Percentiles rank a stretch among this genome's conserved stretches.
phyloP scores from a whole-genome alignment of 2,329 filamentous ascomycete genomes.

The Curvularia spicifera region DNA sequence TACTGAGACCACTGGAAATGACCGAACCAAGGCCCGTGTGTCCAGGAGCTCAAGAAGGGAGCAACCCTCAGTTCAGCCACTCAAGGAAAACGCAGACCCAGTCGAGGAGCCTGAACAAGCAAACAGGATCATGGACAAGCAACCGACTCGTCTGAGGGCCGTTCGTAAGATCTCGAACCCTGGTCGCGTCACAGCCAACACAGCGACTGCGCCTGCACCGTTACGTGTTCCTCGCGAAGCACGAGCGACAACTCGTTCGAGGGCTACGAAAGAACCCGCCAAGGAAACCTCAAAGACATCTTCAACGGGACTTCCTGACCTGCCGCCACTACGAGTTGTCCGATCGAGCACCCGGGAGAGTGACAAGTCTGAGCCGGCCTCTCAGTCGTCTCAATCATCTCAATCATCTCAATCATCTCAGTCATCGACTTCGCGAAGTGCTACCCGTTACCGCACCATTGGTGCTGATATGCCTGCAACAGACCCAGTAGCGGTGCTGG shows the following conservation, averaged over 20 bases:
- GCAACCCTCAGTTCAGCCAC: slow-evolving; percentile 34
- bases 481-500: slow-evolving; percentile 55
- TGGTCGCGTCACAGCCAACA: slow-evolving; percentile 39
- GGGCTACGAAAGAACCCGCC: slow-evolving; percentile 32
- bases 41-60: slow-evolving; percentile 32
- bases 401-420: too few species aligned
- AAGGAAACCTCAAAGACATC: slow-evolving; percentile 30
- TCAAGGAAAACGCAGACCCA: slow-evolving; percentile 50
- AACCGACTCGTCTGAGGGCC: slow-evolving; percentile 45
- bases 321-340: slow-evolving; percentile 32
- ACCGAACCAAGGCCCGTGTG: slow-evolving; percentile 39
- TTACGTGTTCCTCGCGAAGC: slow-evolving; percentile 39
- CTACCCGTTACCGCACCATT: slow-evolving; percentile 33
- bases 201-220: slow-evolving; percentile 38
- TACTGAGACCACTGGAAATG: slow-evolving; percentile 57
- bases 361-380: slow-evolving; percentile 28
- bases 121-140: slow-evolving; percentile 42
- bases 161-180: slow-evolving; percentile 48
- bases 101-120: slow-evolving; percentile 35
- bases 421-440: slow-evolving; percentile 23
- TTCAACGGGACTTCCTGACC: slow-evolving; percentile 33
- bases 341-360: slow-evolving; percentile 28
- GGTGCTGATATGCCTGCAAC: slow-evolving; percentile 46
- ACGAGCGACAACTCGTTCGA: slow-evolving; percentile 35
- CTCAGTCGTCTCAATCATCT: slow-evolving; percentile 15